Conservation (phyloP, 1,139 yeast species). For the Yamadazyma friedrichii region DNA sequence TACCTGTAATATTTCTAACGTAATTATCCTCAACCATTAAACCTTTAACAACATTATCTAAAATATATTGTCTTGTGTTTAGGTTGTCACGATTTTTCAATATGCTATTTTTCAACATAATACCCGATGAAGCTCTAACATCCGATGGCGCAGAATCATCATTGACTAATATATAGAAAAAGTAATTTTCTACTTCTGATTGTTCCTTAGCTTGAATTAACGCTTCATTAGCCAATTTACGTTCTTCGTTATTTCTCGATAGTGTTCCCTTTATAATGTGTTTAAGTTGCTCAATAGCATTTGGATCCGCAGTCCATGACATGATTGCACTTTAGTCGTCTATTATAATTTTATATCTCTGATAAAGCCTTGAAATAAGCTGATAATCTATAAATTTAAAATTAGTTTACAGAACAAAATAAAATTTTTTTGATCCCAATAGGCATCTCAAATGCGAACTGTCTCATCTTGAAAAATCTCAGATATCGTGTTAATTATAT, state of each 20-base stretch:
- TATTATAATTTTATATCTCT: neutral
- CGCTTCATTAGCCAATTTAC: constrained; percentile 66
- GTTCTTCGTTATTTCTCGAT: constrained; percentile 51
- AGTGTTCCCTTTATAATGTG: constrained; percentile 65
- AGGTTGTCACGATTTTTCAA: constrained; percentile 28
- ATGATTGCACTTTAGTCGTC: constrained; percentile 9
- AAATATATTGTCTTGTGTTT: constrained; percentile 50
- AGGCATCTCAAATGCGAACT: no score
- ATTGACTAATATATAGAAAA: constrained; percentile 64
- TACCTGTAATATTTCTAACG: constrained; percentile 87
- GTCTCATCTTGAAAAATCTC: no score
- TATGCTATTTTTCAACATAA: constrained; percentile 74
- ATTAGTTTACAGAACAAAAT: neutral
- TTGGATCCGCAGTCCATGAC: constrained; percentile 63
- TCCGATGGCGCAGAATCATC: constrained; percentile 49
- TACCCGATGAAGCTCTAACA: constrained; percentile 86
- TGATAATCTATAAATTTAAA: neutral
- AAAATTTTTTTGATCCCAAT: neutral
- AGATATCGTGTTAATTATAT: no score
- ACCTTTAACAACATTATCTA: constrained; percentile 67
- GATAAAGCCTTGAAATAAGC: no score
- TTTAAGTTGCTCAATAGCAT: constrained; percentile 60
- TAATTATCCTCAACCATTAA: constrained; percentile 56
- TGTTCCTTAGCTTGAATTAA: constrained; percentile 64
- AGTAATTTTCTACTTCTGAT: constrained; percentile 77